These are phyloP conservation scores for Botrytis fabae DNA, from an alignment of 2,329 filamentous ascomycete genomes.

Conservation along the genomic window DNA sequence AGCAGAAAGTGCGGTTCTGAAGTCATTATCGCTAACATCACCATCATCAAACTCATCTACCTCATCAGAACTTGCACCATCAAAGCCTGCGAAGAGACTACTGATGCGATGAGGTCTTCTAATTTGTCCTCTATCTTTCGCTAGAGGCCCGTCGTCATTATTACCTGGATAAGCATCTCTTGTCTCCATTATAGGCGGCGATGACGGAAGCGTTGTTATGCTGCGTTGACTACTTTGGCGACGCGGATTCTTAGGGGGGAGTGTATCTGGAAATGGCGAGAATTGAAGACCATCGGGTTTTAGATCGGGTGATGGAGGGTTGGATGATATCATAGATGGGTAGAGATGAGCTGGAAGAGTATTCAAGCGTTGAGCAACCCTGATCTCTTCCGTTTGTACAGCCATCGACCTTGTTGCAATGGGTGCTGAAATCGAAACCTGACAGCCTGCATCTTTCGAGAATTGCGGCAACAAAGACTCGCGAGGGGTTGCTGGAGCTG, in stretches of 20 bases:
- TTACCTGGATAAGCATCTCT: slow-evolving; percentile 74
- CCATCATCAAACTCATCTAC: slow-evolving; percentile 61
- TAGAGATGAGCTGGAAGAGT: slow-evolving; percentile 76
- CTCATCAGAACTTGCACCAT: slow-evolving; percentile 68
- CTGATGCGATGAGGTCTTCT: slow-evolving; percentile 73
- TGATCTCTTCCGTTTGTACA: slow-evolving; percentile 86
- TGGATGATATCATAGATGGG: slow-evolving; percentile 70
- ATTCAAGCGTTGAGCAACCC: slow-evolving; percentile 74
- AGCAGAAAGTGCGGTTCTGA: slow-evolving; percentile 63
- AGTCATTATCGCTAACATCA: slow-evolving; percentile 67
- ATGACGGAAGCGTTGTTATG: slow-evolving; percentile 48
- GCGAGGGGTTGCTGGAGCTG: slow-evolving; percentile 76
- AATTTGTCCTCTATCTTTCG: slow-evolving; percentile 54
- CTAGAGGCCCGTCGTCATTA: slow-evolving; percentile 76
- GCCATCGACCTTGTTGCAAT: slow-evolving; percentile 48
- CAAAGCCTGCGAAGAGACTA: slow-evolving; percentile 85
- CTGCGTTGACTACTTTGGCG: slow-evolving; percentile 52
- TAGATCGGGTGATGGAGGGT: slow-evolving; percentile 55
- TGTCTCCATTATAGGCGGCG: slow-evolving; percentile 49
- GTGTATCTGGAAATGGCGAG: slow-evolving; percentile 53
- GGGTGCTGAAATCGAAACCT: slow-evolving; percentile 61
- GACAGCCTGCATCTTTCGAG: slow-evolving; percentile 78
- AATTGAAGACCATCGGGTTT: slow-evolving; percentile 44
- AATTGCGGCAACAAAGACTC: slow-evolving; percentile 76
- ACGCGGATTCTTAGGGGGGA: slow-evolving; percentile 61